Base-by-base conservation (phyloP, 495 filamentous ascomycete species). In the Neurospora sp. region DNA sequence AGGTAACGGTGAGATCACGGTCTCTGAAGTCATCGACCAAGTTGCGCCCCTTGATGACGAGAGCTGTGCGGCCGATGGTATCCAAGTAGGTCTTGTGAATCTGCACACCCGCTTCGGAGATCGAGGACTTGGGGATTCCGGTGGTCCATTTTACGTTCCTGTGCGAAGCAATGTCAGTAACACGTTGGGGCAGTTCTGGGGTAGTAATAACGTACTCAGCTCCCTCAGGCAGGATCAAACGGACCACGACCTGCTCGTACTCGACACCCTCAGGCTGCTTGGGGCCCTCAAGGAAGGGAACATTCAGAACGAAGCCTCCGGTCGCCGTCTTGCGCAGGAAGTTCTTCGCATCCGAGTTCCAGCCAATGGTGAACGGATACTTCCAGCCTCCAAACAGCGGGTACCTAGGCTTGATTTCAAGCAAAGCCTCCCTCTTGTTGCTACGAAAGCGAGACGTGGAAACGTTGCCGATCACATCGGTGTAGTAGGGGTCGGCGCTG, bases 331-430 rank as follows among this genome's bases (percentile, higher is more conserved):
- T 89, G 71, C 92, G 88, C 72, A 99, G 79, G 80, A 93, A 97
- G 41, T 87, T 87, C 75, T 87, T 86, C 27, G 97, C 87, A 72
- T 95, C 89, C 71, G 92, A 91, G 85, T 97, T 93, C 95, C 96
- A 99, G 74, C 96, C 96, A 62, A 98, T 88, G 66, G 91, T 91
- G 85, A 98, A 99, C 75, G 91, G 95, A 79, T 97, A 98, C 82
- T 97, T 97, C 96, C 96, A 99, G 70, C 93, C 93, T 69, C 96
- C 96, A 78, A 98, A 98, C 35, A 99, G 79, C 9, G 96, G 96
- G 82, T 93, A 99, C 39, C 96, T 88, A 18, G 96, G 96, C 83
- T 92, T 94, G 74, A 98, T 88, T 83, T 98, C 96, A 46, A 98
- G 88, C 72, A 89, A 84, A 40, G 93, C 93, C 78, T 97, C 94